Conservation (phyloP, 2,329 filamentous ascomycete species). For the Curvularia lunata region DNA sequence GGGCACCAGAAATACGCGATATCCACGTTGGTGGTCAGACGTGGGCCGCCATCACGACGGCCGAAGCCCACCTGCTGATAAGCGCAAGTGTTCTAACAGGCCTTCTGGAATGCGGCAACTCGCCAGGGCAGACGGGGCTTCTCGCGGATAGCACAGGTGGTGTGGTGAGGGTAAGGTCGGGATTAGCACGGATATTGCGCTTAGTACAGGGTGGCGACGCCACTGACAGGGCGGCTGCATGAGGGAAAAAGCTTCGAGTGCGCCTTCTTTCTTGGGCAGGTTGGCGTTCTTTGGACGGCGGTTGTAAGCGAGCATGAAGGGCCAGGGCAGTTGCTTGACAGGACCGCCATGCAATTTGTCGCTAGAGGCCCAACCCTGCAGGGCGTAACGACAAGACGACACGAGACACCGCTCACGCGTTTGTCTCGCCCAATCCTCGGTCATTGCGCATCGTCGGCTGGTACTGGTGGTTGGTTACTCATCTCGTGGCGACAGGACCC, state of each 20-base stretch:
- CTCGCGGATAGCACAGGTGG: conserved; percentile 3
- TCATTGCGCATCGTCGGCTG: not conserved
- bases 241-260: conserved; percentile 5
- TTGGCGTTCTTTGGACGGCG: not conserved
- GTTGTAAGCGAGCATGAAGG: no score
- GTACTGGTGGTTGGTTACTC: conserved; percentile 4
- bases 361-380: no score
- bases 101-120: conserved; percentile 6
- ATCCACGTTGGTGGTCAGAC: conserved; percentile 5
- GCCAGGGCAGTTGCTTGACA: no score
- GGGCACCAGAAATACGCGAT: conserved; percentile 3
- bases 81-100: not conserved
- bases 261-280: conserved; percentile 17
- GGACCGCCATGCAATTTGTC: not conserved
- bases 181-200: conserved; percentile 15
- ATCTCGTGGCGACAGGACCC: conserved; percentile 6
- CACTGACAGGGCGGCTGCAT: conserved; percentile 3
- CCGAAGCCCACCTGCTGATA: not conserved
- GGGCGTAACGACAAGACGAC: not conserved
- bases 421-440: conserved; percentile 9
- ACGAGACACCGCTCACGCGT: not conserved
- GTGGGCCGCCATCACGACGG: not conserved
- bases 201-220: conserved; percentile 7
- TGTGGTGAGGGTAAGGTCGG: conserved; percentile 4
- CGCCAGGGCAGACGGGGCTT: not conserved